Evolutionary conservation across 768 basidiomycete genomes (phyloP).

Genomic region (Cyclocybe cylindracea): DNA sequence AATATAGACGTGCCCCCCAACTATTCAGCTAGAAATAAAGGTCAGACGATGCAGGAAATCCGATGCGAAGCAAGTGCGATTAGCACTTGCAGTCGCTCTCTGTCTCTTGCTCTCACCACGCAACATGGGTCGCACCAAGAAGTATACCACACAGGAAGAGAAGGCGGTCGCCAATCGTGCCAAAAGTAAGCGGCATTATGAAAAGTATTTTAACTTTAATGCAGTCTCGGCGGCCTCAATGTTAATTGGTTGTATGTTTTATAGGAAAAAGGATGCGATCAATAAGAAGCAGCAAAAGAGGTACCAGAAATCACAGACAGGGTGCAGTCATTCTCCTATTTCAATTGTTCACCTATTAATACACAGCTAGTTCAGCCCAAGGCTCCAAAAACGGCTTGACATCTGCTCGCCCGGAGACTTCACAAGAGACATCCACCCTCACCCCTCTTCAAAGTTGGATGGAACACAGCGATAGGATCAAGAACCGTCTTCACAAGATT

Average conservation of each 20-base stretch:
- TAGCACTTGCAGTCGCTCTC: not conserved
- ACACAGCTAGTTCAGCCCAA: not conserved
- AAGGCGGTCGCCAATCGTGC: conserved; percentile 13
- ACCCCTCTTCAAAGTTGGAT: not conserved
- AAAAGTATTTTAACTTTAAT: conserved; percentile 10
- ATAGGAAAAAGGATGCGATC: not conserved
- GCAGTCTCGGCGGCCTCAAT: not conserved
- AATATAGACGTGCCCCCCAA: not conserved
- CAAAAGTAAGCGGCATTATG: conserved; percentile 18
- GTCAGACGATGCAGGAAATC: not conserved
- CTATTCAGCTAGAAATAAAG: not conserved
- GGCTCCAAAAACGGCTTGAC: not conserved
- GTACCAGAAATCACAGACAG: not conserved
- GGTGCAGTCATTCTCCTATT: not conserved
- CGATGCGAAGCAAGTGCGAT: not conserved
- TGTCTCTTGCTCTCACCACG: conserved; percentile 14
- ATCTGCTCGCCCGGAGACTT: not conserved
- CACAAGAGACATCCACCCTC: not conserved
- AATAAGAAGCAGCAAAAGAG: not conserved
- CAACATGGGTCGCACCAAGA: conserved; percentile 12
- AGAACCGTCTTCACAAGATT: not conserved
- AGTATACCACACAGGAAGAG: conserved; percentile 17
- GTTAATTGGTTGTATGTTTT: not conserved
- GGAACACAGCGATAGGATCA: not conserved
- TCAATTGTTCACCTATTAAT: not conserved